Evolutionary conservation across 139 green algal genomes (phyloP).

Genomic region (Micractinium sp.): DNA sequence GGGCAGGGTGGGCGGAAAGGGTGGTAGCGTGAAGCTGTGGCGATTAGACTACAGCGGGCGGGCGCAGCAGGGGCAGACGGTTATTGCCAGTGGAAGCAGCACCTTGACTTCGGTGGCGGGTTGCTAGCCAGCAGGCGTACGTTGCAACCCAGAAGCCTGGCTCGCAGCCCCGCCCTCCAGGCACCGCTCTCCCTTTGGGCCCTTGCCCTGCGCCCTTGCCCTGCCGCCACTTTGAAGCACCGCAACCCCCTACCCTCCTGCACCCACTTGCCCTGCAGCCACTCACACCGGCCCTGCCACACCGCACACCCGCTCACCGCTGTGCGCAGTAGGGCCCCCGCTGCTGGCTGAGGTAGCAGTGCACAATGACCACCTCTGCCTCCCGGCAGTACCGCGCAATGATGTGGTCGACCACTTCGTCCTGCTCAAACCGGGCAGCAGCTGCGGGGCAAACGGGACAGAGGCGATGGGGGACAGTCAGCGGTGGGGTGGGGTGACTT

Average conservation of each 20-base stretch:
- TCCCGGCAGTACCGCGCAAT: neutral
- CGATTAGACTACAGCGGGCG: no score
- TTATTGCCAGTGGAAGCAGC: neutral
- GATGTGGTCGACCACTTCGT: neutral
- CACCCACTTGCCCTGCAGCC: neutral
- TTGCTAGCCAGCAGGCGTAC: no score
- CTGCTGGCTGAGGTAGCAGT: slow-evolving; percentile 53
- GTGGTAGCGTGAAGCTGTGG: no score
- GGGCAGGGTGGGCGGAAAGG: no score
- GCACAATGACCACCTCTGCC: slow-evolving; percentile 32
- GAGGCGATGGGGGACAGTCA: no score
- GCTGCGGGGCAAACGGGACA: neutral
- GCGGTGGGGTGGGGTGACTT: no score
- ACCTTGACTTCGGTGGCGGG: no score
- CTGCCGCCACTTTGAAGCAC: no score
- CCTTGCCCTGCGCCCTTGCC: no score
- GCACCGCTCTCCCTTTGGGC: no score
- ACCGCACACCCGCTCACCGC: neutral
- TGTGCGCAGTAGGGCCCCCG: slow-evolving; percentile 32
- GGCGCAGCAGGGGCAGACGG: neutral
- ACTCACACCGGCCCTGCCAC: neutral
- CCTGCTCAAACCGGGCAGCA: neutral
- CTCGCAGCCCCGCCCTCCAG: no score
- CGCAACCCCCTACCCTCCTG: neutral
- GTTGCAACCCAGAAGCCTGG: no score